Percentiles rank a stretch among this genome's conserved stretches.
phyloP scores from a whole-genome alignment of 768 basidiomycete genomes.

The Pleurotus giganteus region DNA sequence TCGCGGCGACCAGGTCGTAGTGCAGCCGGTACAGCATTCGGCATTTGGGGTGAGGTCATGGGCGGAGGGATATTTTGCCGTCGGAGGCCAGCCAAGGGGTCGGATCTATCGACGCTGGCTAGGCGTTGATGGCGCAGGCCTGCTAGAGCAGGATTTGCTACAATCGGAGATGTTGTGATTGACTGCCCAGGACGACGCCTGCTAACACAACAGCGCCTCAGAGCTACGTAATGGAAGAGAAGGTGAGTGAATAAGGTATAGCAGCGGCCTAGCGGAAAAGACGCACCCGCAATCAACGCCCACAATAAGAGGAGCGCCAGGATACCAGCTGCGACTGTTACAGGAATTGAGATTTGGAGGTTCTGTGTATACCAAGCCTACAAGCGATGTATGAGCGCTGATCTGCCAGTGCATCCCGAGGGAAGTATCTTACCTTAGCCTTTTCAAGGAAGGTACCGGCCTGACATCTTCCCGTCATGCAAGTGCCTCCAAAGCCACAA shows the following conservation, averaged over 20 bases:
- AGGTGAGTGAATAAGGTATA: too few relatives aligned
- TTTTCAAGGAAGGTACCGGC: slow-evolving; percentile 56
- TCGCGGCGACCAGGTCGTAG: slow-evolving; percentile 19
- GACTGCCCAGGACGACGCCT: slow-evolving; percentile 15
- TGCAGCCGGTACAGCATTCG: slow-evolving; percentile 5
- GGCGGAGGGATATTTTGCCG: slow-evolving; percentile 13
- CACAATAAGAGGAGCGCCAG: slow-evolving; percentile 58
- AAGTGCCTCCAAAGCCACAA: slow-evolving; percentile 79
- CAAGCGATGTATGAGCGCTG: slow-evolving; percentile 7
- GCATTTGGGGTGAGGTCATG: slow-evolving; percentile 3
- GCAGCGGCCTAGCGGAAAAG: too few relatives aligned
- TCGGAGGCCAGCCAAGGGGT: slow-evolving; percentile 17
- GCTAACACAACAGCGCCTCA: slow-evolving; percentile 33
- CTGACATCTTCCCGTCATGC: slow-evolving; percentile 59
- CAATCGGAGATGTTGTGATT: slow-evolving; percentile 1
- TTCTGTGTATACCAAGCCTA: slow-evolving; percentile 77
- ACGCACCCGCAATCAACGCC: slow-evolving; percentile 43
- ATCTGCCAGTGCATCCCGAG: slow-evolving; percentile 9
- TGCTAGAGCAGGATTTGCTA: slow-evolving; percentile 11
- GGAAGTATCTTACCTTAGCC: slow-evolving; percentile 46
- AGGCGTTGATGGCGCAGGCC: slow-evolving; percentile 17
- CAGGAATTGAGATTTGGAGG: slow-evolving; percentile 76
- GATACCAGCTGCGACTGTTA: slow-evolving; percentile 70
- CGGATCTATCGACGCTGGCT: slow-evolving; percentile 20
- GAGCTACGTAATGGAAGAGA: slow-evolving; percentile 22